Evolutionary conservation across 495 filamentous ascomycete genomes (phyloP).

Genomic region (Polyplosphaeria fusca): DNA sequence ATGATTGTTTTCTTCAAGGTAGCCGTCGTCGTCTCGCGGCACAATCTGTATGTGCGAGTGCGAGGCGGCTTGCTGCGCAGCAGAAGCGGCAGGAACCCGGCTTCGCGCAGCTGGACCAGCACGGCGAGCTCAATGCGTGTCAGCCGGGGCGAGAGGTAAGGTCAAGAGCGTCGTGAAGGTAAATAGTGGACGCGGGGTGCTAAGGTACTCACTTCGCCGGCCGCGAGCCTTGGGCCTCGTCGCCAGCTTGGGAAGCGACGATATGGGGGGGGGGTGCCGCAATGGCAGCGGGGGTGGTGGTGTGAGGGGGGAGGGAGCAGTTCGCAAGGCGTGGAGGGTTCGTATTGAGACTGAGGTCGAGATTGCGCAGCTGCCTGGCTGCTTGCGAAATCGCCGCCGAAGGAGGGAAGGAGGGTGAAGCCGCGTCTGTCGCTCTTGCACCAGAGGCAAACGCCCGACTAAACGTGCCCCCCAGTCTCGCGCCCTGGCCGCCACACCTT

Average conservation of each 20-base stretch:
- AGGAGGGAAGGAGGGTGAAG: too few relatives aligned
- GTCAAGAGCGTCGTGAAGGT: neutral
- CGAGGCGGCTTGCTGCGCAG: conserved; percentile 11
- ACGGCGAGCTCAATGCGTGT: conserved; percentile 21
- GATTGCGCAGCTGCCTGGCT: too few relatives aligned
- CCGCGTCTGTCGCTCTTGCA: too few relatives aligned
- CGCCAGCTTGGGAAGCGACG: conserved; percentile 33
- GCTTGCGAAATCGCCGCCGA: too few relatives aligned
- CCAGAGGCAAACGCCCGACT: too few relatives aligned
- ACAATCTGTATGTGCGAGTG: conserved; percentile 30
- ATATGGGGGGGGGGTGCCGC: too few relatives aligned
- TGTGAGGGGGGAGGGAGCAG: too few relatives aligned
- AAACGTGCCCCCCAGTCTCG: too few relatives aligned
- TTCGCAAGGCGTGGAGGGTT: too few relatives aligned
- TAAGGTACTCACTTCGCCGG: conserved; percentile 29
- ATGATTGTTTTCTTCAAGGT: neutral
- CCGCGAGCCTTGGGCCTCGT: conserved; percentile 16
- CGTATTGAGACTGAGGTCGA: too few relatives aligned
- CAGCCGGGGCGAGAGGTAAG: neutral
- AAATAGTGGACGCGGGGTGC: conserved; percentile 2
- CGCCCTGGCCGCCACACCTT: too few relatives aligned
- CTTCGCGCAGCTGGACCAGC: conserved; percentile 21
- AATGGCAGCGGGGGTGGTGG: too few relatives aligned
- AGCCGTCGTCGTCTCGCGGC: conserved; percentile 5
- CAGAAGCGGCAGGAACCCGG: conserved; percentile 16